Conservation (phyloP, 257 asterid genomes). For the Petunia secreta region DNA sequence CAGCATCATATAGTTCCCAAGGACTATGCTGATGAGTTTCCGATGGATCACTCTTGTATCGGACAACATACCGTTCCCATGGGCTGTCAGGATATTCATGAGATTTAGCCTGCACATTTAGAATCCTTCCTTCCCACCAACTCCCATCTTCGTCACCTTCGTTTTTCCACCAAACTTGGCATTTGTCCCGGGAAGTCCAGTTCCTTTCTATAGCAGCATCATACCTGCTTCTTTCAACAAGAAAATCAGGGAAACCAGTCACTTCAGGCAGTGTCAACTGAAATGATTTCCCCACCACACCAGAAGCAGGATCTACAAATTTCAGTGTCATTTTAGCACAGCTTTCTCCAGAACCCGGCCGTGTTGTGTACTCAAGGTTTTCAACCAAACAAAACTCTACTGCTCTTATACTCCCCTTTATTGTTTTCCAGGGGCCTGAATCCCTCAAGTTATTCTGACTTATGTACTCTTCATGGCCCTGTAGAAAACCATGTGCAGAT, state of each 20-base stretch:
- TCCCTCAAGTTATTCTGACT: conserved; percentile 47
- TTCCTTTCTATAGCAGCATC: conserved; percentile 78
- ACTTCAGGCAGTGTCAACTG: conserved; percentile 83
- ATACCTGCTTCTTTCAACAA: conserved; percentile 84
- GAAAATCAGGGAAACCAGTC: conserved; percentile 88
- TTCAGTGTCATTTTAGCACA: conserved; percentile 83
- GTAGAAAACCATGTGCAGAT: conserved; percentile 31
- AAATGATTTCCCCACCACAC: conserved; percentile 63
- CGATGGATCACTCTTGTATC: conserved; percentile 77
- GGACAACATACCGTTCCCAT: conserved; percentile 86
- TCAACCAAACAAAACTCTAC: conserved; percentile 86
- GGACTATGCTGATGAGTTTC: conserved; percentile 91
- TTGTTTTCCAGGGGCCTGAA: conserved; percentile 74
- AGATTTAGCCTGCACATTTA: conserved; percentile 68
- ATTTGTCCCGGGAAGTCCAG: conserved; percentile 82
- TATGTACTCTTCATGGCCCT: conserved; percentile 93
- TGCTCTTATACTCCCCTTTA: conserved; percentile 64
- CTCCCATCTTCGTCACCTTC: conserved; percentile 80
- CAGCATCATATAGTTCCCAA: conserved; percentile 86
- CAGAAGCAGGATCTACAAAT: conserved; percentile 73
- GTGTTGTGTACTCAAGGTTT: conserved; percentile 68
- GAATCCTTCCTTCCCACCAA: conserved; percentile 96
- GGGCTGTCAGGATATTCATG: conserved; percentile 90
- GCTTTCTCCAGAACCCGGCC: conserved; percentile 96
- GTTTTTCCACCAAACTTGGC: conserved; percentile 95